Conservation (phyloP, 2,329 filamentous ascomycete species). For the Aspergillus vadensis region DNA sequence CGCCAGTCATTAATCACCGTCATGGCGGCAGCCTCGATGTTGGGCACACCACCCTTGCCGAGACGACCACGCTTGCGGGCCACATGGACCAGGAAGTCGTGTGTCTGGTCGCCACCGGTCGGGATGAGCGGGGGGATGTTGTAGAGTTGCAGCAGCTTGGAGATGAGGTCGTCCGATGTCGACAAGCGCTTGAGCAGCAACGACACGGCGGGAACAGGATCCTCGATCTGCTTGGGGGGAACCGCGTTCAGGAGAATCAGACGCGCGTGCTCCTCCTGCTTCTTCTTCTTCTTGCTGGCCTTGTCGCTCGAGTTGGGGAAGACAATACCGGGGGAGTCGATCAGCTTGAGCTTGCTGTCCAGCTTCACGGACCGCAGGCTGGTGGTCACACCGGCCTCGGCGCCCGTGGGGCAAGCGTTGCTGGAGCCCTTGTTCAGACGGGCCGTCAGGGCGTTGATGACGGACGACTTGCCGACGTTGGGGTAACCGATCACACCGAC, state of each 20-base stretch:
- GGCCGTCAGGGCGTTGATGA: slow-evolving; percentile 88
- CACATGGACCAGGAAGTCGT: slow-evolving; percentile 91
- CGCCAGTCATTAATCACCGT: slow-evolving; percentile 96
- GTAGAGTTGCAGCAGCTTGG: slow-evolving; percentile 81
- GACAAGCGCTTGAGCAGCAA: slow-evolving; percentile 82
- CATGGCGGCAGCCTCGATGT: slow-evolving; percentile 83
- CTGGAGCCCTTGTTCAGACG: slow-evolving; percentile 66
- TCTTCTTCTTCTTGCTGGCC: slow-evolving; percentile 54
- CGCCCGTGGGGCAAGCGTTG: slow-evolving; percentile 79
- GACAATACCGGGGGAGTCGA: slow-evolving; percentile 92
- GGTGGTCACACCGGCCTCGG: slow-evolving; percentile 90
- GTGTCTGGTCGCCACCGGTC: slow-evolving; percentile 72
- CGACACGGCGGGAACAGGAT: slow-evolving; percentile 83
- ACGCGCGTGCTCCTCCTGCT: slow-evolving; percentile 73
- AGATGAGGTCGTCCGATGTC: slow-evolving; percentile 69
- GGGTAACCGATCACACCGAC: slow-evolving; percentile 95
- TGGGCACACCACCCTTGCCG: slow-evolving; percentile 86
- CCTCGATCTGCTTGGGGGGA: slow-evolving; percentile 89
- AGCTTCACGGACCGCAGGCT: slow-evolving; percentile 87
- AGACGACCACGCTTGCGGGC: slow-evolving; percentile 88
- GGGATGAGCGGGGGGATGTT: slow-evolving; percentile 77
- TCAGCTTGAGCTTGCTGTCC: slow-evolving; percentile 88
- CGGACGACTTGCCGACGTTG: slow-evolving; percentile 94
- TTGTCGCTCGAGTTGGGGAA: slow-evolving; percentile 67
- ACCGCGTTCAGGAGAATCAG: slow-evolving; percentile 88